These are phyloP conservation scores for Globisporangium lucens DNA, from an alignment of 352 stramenopile genomes.

Conservation along the genomic window DNA sequence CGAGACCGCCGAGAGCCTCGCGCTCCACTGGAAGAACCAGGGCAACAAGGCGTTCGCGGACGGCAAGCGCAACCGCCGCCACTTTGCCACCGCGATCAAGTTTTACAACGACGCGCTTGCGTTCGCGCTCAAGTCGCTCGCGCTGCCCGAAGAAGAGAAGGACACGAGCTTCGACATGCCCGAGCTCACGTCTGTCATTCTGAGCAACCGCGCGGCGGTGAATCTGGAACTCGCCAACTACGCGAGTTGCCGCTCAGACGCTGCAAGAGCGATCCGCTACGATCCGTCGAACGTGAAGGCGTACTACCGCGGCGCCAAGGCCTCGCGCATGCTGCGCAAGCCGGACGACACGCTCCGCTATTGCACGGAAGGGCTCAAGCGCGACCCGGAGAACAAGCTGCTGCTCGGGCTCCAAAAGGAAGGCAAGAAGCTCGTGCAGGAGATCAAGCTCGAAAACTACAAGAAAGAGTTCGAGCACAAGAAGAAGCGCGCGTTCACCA, in stretches of 20 bases:
- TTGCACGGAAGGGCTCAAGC: slow-evolving; percentile 69
- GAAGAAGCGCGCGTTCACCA: slow-evolving; percentile 57
- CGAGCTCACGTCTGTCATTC: slow-evolving; percentile 70
- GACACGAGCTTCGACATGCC: slow-evolving; percentile 65
- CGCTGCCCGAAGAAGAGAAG: slow-evolving; percentile 53
- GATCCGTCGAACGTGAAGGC: slow-evolving; percentile 79
- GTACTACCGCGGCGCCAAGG: slow-evolving; percentile 83
- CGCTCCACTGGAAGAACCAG: slow-evolving; percentile 87
- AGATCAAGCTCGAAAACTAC: slow-evolving; percentile 59
- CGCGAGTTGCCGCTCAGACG: slow-evolving; percentile 76
- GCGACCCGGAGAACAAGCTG: slow-evolving; percentile 76
- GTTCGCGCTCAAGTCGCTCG: slow-evolving; percentile 77
- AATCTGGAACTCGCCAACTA: slow-evolving; percentile 87
- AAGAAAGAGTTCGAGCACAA: slow-evolving; percentile 66
- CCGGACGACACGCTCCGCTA: slow-evolving; percentile 79
- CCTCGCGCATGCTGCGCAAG: slow-evolving; percentile 75
- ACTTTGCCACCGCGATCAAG: slow-evolving; percentile 75
- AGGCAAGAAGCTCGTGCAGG: slow-evolving; percentile 51
- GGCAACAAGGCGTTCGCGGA: slow-evolving; percentile 84
- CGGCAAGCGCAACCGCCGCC: slow-evolving; percentile 65
- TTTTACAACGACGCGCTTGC: slow-evolving; percentile 78
- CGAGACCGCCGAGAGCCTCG: slow-evolving; percentile 82
- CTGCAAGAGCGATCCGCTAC: slow-evolving; percentile 64
- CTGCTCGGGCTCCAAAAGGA: slow-evolving; percentile 68
- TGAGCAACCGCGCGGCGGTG: slow-evolving; percentile 78